Evolutionary conservation across 2,329 filamentous ascomycete genomes (phyloP), one percentile per base, ranked within the genome.

Genomic region (Trichoderma sp.): DNA sequence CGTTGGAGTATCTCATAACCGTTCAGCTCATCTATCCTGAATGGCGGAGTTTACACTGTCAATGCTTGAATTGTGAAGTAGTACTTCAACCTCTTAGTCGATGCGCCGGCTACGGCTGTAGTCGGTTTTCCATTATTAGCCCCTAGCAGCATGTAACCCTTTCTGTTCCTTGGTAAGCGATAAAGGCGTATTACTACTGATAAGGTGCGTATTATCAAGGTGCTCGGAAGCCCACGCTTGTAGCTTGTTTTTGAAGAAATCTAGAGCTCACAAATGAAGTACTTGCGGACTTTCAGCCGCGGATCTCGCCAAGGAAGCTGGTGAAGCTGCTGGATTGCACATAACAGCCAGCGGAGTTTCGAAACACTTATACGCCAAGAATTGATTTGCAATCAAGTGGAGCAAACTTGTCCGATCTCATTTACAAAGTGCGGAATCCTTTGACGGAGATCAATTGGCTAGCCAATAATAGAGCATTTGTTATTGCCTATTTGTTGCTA

Each of bases 381-480:
- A 13, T 33, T 29, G 31, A 62, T 62, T 52, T 52, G 43, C 43
- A 52, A 62, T 52, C 59, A 52, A 27, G 40, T 21, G 40, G 59
- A 43, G 59, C 40, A 27, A 14, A 27, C 43, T 27, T 62, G 21
- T 52, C 47, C 58, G 37, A 35, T 33, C 29, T 52, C 13, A 27
- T 24, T 62, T 49, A 62, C 43, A 52, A 62, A 52, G 40, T 52
- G 27, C 40, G 59, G 43, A 49, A 52, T 62, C 59, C 40, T 49
- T 33, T 43, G 5, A 49, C 40, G 27, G 40, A 61, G 58, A 49
- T 43, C 40, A 60, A 31, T 60, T 47, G 24, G 19, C n/a, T 29
- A 11, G 8, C 59, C 59, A 61, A 61, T 62, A 52, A n/a, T 43
- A 27, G 43, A 29, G 6, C n/a, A 10, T 21, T 21, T 10, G 16